Evolutionary conservation across 345 rosid genomes (phyloP), one percentile per base, ranked within the genome.

Genomic region (Laguncularia racemosa): DNA sequence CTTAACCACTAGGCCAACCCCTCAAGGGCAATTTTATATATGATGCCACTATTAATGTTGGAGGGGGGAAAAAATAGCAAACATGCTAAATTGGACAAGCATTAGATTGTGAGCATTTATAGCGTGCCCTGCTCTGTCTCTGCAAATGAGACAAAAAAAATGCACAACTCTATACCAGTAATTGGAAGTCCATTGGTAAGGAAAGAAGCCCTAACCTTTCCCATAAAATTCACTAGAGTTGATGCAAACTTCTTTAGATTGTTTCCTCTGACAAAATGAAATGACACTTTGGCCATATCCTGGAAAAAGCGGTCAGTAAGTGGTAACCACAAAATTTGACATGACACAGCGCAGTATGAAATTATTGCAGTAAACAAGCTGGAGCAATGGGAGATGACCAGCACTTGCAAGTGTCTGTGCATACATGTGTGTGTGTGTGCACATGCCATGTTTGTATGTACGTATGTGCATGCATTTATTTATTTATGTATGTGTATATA

Each of bases 261-360:
- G 61, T 87, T 75, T 61, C 95, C 96, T 81, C 89, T 81, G 52
- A 86, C 91, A 82, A 81, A 93, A 81, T 93, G 97, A 70, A 73
- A 69, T 40, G 95, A 81, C 53, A 93, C 81, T 64, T 73, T 75
- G 51, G 83, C 76, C 95, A 93, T 93, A 73, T 93, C 99, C 97
- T 93, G 89, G 73, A 62, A 73, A 53, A 8, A 70, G 21, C 17
- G 57, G 14, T 44, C 28, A 23, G 28, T 13, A 10, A 51, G 5
- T 51, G 8, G 26, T 51, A 19, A 20, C 26, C 3, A 51, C 20
- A 4, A 33, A 33, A 26, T 26, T 46, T 46, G 48, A 46, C 48
- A 2, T 46, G 48, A 26, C 6, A 6, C 9, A 7, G 40, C 40
- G 9, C 40, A 6, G 0, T 33, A 33, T 3, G 14, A 51, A 51